Evolutionary conservation across 108 stramenopile species (phyloP), one percentile per base, ranked within the genome.

Genomic region (Nannochloropsis granulata): DNA sequence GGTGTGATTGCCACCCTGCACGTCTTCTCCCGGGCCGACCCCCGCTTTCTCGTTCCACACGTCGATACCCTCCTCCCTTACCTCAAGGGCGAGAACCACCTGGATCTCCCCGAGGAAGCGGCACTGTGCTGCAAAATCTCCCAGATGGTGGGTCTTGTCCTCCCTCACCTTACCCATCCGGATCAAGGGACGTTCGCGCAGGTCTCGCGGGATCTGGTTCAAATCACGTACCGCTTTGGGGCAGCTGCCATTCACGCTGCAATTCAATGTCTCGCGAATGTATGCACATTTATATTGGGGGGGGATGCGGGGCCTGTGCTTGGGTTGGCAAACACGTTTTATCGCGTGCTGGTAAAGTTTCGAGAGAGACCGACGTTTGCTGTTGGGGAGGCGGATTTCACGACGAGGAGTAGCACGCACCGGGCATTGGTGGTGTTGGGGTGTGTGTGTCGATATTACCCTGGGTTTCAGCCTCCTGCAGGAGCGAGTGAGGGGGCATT

Each of bases 61-160:
- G 78, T 95, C 3, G 94, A 95, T 81, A 95, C 94, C 24, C 84
- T 97, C 13, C 85, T 94, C 13, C 97, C 95, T 11, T 97, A 96
- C 84, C 88, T 97, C 80, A 97, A 97, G 89, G 94, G 92, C 9
- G 95, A 97, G 71, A 96, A 96, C 85, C 93, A 91, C 13, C 84
- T 93, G 24, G 25, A 24, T 23, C 19, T n/a, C 23, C 46, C 44
- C 23, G 83, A 83, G 1, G 86, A 87, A 45, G 46, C 79, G 8
- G 26, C 43, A 43, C 78, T 87, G 25, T 87, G 86, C 23, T 8
- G 13, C 5, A 81, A 82, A 44, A 44, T 86, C 43, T 78, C 82
- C 19, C 78, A 86, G 24, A 83, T 86, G 79, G 86, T 86, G 71
- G 78, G 82, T 82, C 46, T 79, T 78, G 43, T 82, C 81, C 82